Percentiles rank a stretch among this genome's conserved stretches.
phyloP scores from a whole-genome alignment of 2,329 filamentous ascomycete genomes.

The Ceratocystis huliohia region DNA sequence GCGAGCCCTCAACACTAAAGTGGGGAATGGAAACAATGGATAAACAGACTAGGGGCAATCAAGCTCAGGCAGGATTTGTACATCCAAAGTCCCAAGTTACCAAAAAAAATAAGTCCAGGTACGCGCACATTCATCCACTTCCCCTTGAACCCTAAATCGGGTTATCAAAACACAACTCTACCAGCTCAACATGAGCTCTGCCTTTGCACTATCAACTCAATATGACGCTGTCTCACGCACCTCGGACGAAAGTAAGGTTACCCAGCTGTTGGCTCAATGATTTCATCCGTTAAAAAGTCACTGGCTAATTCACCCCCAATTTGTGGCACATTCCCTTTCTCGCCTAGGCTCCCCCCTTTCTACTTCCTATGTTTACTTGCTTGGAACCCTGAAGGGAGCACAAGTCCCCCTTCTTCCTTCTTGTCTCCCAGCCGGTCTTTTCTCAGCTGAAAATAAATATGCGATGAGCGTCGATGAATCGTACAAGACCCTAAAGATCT shows the following conservation, averaged over 20 bases:
- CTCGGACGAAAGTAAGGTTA: neutral
- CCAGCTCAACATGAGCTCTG: too few relatives aligned
- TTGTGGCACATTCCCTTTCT: slow-evolving; percentile 3
- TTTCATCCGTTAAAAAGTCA: neutral
- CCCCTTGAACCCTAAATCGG: neutral
- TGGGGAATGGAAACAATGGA: neutral
- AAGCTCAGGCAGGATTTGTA: neutral
- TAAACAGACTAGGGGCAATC: neutral
- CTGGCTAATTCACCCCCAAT: neutral
- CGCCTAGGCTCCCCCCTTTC: neutral
- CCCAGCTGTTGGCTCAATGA: neutral
- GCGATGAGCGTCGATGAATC: neutral
- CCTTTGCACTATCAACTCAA: neutral
- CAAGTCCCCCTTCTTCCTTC: neutral
- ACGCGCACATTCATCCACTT: neutral
- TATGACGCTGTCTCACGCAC: neutral
- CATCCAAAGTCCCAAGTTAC: neutral
- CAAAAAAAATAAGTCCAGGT: neutral
- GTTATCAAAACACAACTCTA: neutral
- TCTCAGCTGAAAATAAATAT: slow-evolving; percentile 3
- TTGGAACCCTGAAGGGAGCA: slow-evolving; percentile 8
- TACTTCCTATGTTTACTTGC: neutral
- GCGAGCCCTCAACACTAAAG: neutral
- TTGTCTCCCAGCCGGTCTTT: neutral
- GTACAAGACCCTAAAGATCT: neutral